A percentile compares a stretch with the other conserved stretches of the same genome.
These are phyloP conservation scores for Lasiosphaeria ovina DNA, from an alignment of 495 filamentous ascomycete genomes.

Conservation along the genomic window DNA sequence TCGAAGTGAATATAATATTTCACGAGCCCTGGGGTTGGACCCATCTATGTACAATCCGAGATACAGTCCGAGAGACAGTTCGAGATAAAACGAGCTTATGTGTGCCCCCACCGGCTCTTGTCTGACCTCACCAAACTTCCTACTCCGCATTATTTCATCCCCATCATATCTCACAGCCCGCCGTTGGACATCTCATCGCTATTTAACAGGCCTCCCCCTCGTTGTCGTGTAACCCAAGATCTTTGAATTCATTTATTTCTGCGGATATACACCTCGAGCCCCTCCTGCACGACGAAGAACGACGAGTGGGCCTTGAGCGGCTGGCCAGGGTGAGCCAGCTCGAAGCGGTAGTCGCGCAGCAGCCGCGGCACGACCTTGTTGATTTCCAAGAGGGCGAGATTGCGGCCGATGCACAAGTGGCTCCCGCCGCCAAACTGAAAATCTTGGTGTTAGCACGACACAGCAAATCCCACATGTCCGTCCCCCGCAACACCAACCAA, in stretches of 20 bases:
- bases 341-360: constrained; percentile 50
- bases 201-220: background rate
- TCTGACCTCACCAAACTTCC: no score
- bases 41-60: no score
- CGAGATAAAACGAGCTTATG: no score
- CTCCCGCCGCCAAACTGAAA: constrained; percentile 52
- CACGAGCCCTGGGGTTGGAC: no score
- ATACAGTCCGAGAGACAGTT: no score
- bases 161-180: no score
- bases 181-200: no score
- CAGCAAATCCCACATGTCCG: no score
- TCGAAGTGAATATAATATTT: no score
- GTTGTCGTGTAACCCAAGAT: background rate
- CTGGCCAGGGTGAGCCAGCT: constrained; percentile 44
- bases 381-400: constrained; percentile 56
- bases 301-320: constrained; percentile 49
- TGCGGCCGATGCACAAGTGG: constrained; percentile 55
- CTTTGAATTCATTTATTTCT: background rate
- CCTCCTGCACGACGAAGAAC: constrained; percentile 55
- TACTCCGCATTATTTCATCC: no score
- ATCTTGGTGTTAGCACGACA: background rate
- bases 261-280: constrained; percentile 42
- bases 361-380: constrained; percentile 54
- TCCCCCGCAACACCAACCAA: no score
- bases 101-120: no score